Percentiles rank a stretch among this genome's conserved stretches.
These are phyloP conservation scores for Chaetothyriales sp. DNA, from an alignment of 2,329 filamentous ascomycete species.

Conservation along the genomic window DNA sequence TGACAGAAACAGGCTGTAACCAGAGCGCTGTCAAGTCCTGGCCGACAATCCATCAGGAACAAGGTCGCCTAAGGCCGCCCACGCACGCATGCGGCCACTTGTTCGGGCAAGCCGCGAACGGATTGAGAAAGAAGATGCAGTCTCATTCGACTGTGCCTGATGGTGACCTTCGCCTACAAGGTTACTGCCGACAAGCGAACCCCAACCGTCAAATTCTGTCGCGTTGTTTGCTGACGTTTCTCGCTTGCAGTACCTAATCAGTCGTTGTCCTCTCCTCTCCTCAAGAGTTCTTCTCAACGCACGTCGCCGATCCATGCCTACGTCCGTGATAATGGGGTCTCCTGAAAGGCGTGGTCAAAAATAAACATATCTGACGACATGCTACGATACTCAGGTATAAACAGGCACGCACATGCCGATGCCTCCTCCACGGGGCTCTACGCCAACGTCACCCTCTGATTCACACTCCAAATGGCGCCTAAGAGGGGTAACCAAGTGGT, in stretches of 20 bases:
- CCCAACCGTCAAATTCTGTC: background rate
- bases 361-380: background rate
- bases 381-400: background rate
- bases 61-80: too few species aligned
- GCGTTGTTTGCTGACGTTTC: background rate
- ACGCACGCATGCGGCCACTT: background rate
- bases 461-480: constrained; percentile 7
- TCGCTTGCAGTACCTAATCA: background rate
- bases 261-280: background rate
- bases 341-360: background rate
- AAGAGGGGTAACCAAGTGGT: constrained; percentile 22
- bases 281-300: background rate
- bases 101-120: background rate
- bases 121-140: background rate
- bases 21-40: too few species aligned
- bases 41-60: too few species aligned
- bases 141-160: background rate
- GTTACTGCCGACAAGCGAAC: background rate
- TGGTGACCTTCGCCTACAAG: background rate
- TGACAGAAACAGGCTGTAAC: too few species aligned
- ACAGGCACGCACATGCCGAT: background rate
- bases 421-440: background rate
- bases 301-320: background rate
- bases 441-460: background rate
- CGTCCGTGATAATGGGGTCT: background rate